Conservation (phyloP, 1,284 basidiomycete genomes). For the Ustilago crameri region DNA sequence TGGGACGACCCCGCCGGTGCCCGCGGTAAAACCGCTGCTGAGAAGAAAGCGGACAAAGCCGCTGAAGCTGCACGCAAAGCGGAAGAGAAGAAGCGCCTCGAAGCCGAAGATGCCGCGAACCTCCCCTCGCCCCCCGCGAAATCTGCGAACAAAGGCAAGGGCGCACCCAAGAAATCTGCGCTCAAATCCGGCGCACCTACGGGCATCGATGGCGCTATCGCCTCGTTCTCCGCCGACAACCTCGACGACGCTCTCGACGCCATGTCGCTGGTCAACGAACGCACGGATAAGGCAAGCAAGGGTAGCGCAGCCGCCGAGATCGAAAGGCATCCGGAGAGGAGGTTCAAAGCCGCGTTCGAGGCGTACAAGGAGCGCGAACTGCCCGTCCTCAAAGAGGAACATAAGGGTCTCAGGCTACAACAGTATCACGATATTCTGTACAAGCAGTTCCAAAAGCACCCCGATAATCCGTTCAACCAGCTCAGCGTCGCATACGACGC, state of each 20-base stretch:
- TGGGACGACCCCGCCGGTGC: constrained; percentile 77
- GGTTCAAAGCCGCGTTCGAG: constrained; percentile 80
- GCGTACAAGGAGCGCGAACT: constrained; percentile 90
- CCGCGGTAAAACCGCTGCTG: constrained; percentile 76
- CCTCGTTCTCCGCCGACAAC: constrained; percentile 80
- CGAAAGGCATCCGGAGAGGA: constrained; percentile 92
- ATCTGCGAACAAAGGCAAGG: constrained; percentile 70
- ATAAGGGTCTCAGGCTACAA: constrained; percentile 82
- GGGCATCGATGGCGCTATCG: constrained; percentile 55
- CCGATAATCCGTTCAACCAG: constrained; percentile 82
- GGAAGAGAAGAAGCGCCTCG: constrained; percentile 70
- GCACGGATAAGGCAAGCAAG: constrained; percentile 86
- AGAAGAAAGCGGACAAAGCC: constrained; percentile 77
- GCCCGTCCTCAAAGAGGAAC: constrained; percentile 81
- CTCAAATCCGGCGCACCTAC: constrained; percentile 34
- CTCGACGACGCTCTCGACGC: constrained; percentile 93
- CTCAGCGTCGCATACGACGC: constrained; percentile 79
- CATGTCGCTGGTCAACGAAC: constrained; percentile 86
- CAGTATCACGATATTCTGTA: constrained; percentile 76
- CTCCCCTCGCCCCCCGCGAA: constrained; percentile 77
- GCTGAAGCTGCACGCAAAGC: constrained; percentile 70
- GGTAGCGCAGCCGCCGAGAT: constrained; percentile 77
- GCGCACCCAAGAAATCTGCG: constrained; percentile 36
- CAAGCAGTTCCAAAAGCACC: constrained; percentile 75
- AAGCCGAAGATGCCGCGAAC: constrained; percentile 84